Conservation (phyloP, 257 asterid species). For the Penstemon davidsonii region DNA sequence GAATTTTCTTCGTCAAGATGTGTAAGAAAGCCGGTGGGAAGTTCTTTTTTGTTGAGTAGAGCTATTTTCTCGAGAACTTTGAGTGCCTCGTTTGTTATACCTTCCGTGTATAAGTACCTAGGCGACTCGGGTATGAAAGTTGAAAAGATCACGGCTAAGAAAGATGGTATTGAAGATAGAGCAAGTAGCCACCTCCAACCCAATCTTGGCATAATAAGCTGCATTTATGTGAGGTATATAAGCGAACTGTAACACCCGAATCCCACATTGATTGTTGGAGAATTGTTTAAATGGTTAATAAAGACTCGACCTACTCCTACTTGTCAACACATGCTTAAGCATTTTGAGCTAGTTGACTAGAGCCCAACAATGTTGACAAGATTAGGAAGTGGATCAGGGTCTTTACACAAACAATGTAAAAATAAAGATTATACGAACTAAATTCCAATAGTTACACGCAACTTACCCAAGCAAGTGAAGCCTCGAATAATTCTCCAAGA, state of each 20-base stretch:
- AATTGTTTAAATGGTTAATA: too few species aligned
- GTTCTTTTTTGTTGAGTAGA: conserved; percentile 22
- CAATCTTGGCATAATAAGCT: conserved; percentile 39
- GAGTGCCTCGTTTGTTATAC: conserved; percentile 23
- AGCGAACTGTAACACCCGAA: too few species aligned
- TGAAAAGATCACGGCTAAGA: conserved; percentile 21
- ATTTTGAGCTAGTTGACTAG: too few species aligned
- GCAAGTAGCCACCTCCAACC: conserved; percentile 45
- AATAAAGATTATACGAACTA: neutral
- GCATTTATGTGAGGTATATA: neutral
- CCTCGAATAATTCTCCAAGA: conserved; percentile 43
- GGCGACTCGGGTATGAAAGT: conserved; percentile 31
- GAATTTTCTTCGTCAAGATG: conserved; percentile 25
- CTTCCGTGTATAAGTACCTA: conserved; percentile 32
- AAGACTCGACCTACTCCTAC: too few species aligned
- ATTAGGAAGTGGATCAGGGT: too few species aligned
- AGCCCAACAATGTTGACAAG: too few species aligned
- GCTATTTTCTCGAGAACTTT: conserved; percentile 30
- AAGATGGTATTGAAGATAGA: conserved; percentile 32
- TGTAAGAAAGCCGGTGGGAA: conserved; percentile 27
- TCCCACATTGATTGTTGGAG: too few species aligned
- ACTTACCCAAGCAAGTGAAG: conserved; percentile 48
- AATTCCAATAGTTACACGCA: neutral
- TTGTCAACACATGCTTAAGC: too few species aligned
- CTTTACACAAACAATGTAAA: neutral